phyloP scores from a whole-genome alignment of 169 alveolate genomes.

The Plasmodium yoelii region DNA sequence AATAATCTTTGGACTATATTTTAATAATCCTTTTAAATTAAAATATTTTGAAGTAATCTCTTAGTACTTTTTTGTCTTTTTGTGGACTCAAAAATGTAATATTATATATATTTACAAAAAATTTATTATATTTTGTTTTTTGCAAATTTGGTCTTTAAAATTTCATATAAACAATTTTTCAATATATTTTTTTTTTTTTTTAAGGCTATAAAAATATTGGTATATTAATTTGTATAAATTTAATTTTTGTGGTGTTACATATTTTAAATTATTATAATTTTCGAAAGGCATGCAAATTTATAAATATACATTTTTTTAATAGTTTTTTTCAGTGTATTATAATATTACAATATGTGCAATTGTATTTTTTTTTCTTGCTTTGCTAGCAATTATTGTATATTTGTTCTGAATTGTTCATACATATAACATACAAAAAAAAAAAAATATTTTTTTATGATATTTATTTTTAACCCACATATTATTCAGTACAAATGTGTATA shows the following conservation, averaged over 20 bases:
- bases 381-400: conserved; percentile 20
- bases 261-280: too few species aligned
- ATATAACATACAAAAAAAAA: conserved; percentile 4
- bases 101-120: neutral
- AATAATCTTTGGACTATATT: neutral
- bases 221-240: too few species aligned
- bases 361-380: conserved; percentile 23
- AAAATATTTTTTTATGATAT: too few species aligned
- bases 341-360: neutral
- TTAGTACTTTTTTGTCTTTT: neutral
- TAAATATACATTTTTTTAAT: too few species aligned
- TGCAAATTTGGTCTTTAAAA: neutral
- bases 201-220: too few species aligned
- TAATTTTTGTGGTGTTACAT: too few species aligned
- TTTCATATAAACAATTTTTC: too few species aligned
- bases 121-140: conserved; percentile 8
- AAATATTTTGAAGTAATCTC: neutral
- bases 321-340: too few species aligned
- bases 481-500: too few species aligned
- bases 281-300: too few species aligned
- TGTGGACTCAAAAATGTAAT: neutral
- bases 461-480: too few species aligned
- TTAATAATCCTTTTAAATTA: neutral
- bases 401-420: conserved; percentile 37
- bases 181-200: too few species aligned